Percentiles rank a stretch among this genome's conserved stretches.
Evolutionary conservation across 257 asterid genomes (phyloP).

Genomic region (Solanum sparsipilum): DNA sequence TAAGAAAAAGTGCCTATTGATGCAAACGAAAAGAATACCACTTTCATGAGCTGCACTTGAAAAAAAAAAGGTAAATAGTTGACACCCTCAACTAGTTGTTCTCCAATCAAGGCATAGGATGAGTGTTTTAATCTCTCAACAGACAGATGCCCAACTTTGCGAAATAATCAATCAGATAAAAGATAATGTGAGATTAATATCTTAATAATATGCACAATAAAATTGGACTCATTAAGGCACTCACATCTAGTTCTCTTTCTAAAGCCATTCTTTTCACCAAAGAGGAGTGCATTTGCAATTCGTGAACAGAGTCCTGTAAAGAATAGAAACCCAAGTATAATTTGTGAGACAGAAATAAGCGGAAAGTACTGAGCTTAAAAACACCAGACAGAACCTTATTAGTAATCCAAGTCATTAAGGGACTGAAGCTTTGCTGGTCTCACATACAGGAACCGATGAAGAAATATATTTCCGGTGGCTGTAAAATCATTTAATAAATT

Average conservation of each 20-base stretch:
- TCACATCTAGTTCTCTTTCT: conserved; percentile 73
- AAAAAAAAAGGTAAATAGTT: neutral
- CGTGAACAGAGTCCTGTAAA: conserved; percentile 38
- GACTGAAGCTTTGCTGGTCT: neutral
- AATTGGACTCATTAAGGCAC: neutral
- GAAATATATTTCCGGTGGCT: neutral
- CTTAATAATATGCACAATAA: neutral
- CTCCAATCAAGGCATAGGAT: neutral
- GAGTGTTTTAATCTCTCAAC: neutral
- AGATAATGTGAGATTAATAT: neutral
- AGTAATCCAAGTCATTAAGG: neutral
- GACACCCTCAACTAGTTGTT: neutral
- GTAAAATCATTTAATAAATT: neutral
- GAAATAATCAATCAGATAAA: neutral
- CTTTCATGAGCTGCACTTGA: neutral
- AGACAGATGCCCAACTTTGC: neutral
- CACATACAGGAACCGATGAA: neutral
- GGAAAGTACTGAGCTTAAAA: neutral
- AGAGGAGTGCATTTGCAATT: conserved; percentile 74
- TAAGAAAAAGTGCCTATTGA: neutral
- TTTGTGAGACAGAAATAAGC: neutral
- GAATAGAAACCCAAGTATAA: conserved; percentile 1
- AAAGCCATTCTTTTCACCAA: conserved; percentile 55
- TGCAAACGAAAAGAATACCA: neutral
- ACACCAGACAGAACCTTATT: neutral